These are phyloP conservation scores for Leptographium flavum DNA, from an alignment of 2,329 filamentous ascomycete species.

Conservation along the genomic window DNA sequence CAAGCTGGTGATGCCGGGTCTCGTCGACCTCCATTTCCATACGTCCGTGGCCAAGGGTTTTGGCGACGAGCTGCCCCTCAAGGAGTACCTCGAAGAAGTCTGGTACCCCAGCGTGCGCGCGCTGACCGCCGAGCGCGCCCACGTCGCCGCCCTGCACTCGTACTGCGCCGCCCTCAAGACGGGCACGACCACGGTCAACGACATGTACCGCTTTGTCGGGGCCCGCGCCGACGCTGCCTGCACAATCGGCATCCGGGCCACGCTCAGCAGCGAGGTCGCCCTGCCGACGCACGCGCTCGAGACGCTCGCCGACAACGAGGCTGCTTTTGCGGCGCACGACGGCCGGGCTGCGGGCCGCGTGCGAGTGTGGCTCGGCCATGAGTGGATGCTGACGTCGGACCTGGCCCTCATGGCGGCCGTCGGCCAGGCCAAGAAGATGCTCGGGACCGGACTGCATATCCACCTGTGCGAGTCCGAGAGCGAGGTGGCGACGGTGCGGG, in stretches of 20 bases:
- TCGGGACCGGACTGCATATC: constrained; percentile 1
- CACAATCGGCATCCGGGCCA: constrained; percentile 3
- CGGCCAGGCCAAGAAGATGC: background rate
- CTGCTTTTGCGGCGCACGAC: background rate
- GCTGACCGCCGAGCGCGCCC: background rate
- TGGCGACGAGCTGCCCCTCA: constrained; percentile 1
- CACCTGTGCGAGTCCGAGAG: constrained; percentile 4
- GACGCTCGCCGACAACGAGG: constrained; percentile 1
- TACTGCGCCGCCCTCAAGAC: constrained; percentile 3
- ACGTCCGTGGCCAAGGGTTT: constrained; percentile 2
- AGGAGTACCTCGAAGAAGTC: constrained; percentile 2
- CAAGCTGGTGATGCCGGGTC: constrained; percentile 4
- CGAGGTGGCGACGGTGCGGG: background rate
- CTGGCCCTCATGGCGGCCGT: background rate
- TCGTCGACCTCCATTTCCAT: constrained; percentile 4
- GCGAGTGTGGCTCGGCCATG: constrained; percentile 3
- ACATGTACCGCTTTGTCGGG: constrained; percentile 4
- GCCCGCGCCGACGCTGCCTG: background rate
- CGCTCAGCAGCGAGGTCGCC: constrained; percentile 2
- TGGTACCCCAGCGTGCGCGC: constrained; percentile 3
- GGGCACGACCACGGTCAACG: constrained; percentile 3
- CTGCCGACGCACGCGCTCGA: constrained; percentile 1
- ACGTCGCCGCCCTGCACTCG: background rate
- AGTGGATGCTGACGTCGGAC: constrained; percentile 5
- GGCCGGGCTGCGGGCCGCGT: background rate